Evolutionary conservation across 345 rosid genomes (phyloP).

Genomic region (Hevea brasiliensis): DNA sequence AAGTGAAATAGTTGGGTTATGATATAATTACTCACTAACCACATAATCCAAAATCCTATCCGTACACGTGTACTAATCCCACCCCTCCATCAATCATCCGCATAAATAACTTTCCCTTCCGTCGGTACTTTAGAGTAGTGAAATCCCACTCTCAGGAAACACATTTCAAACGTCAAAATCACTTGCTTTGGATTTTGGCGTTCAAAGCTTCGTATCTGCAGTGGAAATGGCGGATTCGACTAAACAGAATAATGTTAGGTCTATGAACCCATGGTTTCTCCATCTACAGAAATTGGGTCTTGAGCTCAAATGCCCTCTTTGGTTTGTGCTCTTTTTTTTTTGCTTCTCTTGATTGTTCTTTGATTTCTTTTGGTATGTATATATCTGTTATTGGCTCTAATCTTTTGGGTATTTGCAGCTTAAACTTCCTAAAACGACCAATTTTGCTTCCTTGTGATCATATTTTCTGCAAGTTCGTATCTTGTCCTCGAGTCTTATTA

Average conservation of each 20-base stretch:
- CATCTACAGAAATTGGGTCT: conserved; percentile 78
- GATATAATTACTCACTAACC: too few relatives aligned
- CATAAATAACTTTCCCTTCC: too few relatives aligned
- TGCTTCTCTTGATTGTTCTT: not conserved
- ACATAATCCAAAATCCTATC: not conserved
- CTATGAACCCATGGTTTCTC: conserved; percentile 71
- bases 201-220: not conserved
- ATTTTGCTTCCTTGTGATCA: conserved; percentile 79
- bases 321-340: conserved; percentile 42
- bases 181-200: not conserved
- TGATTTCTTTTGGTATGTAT: not conserved
- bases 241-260: conserved; percentile 14
- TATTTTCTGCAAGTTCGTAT: conserved; percentile 67
- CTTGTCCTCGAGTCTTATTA: not conserved
- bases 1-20: too few relatives aligned
- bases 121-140: too few relatives aligned
- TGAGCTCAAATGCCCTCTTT: conserved; percentile 86
- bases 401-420: conserved; percentile 41
- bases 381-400: not conserved
- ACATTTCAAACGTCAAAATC: not conserved
- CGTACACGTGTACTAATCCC: conserved; percentile 10
- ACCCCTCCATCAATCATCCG: too few relatives aligned
- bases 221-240: conserved; percentile 41
- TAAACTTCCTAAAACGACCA: conserved; percentile 57
- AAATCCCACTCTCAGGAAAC: too few relatives aligned